Conservation (phyloP, 2,329 filamentous ascomycete genomes). For the Phyllosticta capitalensis region DNA sequence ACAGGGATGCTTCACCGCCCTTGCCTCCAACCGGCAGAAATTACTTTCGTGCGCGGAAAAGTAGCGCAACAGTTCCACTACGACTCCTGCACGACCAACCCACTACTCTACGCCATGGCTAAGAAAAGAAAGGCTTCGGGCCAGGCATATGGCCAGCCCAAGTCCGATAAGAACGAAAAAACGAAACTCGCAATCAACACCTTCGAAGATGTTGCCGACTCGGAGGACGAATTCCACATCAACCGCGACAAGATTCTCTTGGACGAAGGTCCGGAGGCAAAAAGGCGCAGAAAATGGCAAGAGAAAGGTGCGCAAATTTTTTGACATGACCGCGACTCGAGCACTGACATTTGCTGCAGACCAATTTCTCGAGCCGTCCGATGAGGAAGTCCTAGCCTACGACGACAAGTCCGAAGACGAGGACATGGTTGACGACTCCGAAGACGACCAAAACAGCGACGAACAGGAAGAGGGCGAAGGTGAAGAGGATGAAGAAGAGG, state of each 20-base stretch:
- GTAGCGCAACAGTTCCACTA: not conserved
- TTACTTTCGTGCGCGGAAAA: slow-evolving; percentile 1
- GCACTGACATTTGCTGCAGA: slow-evolving; percentile 31
- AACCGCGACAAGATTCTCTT: slow-evolving; percentile 79
- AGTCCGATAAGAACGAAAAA: slow-evolving; percentile 22
- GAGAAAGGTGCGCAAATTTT: slow-evolving; percentile 48
- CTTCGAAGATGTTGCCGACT: slow-evolving; percentile 81
- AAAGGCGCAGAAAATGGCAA: slow-evolving; percentile 60
- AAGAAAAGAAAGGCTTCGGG: slow-evolving; percentile 61
- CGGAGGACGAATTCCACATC: slow-evolving; percentile 86
- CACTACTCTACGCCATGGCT: slow-evolving; percentile 31
- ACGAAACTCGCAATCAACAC: slow-evolving; percentile 51
- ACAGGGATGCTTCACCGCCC: slow-evolving; percentile 5
- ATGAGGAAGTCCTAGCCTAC: slow-evolving; percentile 53
- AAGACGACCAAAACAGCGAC: slow-evolving; percentile 28
- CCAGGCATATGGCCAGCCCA: slow-evolving; percentile 24
- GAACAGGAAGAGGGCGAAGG: slow-evolving; percentile 38
- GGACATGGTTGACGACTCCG: slow-evolving; percentile 11
- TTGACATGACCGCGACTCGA: not conserved
- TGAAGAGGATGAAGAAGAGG: slow-evolving; percentile 48
- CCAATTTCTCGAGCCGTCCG: slow-evolving; percentile 47
- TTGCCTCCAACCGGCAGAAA: not conserved
- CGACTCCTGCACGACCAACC: not conserved
- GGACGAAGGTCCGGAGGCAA: slow-evolving; percentile 69
- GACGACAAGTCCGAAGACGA: slow-evolving; percentile 41